Percentiles rank a stretch among this genome's conserved stretches.
Conservation (phyloP, 495 filamentous ascomycete genomes). For the Venustampulla echinocandica region DNA sequence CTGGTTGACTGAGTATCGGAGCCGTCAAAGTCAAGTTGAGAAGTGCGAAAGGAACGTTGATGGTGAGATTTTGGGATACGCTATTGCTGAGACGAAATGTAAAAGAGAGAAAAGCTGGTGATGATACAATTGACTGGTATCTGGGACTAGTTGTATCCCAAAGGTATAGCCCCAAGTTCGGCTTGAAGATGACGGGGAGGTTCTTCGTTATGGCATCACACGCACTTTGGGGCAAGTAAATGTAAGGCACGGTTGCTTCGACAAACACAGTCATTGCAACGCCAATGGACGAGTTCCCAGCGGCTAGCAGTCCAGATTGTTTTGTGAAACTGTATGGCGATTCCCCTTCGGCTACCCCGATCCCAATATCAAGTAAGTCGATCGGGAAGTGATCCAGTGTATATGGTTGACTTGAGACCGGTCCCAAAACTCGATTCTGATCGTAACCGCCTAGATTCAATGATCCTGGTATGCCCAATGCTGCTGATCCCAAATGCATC, state of each 20-base stretch:
- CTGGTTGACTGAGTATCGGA: constrained; percentile 35
- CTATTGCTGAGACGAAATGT: constrained; percentile 27
- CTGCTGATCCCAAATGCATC: constrained; percentile 45
- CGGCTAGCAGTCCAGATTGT: constrained; percentile 29
- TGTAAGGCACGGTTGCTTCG: constrained; percentile 31
- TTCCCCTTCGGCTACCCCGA: constrained; percentile 29
- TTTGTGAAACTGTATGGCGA: constrained; percentile 28
- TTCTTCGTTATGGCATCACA: constrained; percentile 34
- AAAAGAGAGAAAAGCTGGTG: constrained; percentile 36
- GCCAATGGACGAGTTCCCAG: constrained; percentile 26
- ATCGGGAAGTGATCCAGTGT: constrained; percentile 6
- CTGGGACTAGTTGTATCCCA: constrained; percentile 30
- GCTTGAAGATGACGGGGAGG: constrained; percentile 34
- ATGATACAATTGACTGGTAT: constrained; percentile 29
- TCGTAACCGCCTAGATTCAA: constrained; percentile 46
- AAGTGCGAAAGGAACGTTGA: constrained; percentile 40
- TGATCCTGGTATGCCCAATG: constrained; percentile 31
- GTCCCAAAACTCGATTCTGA: constrained; percentile 21
- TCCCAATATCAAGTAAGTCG: constrained; percentile 28
- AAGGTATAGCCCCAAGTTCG: constrained; percentile 30
- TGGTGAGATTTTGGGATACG: constrained; percentile 28
- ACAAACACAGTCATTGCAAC: constrained; percentile 21
- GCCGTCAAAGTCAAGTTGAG: constrained; percentile 37
- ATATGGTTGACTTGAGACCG: constrained; percentile 16
- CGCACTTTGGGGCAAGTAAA: constrained; percentile 36